A percentile compares a stretch with the other conserved stretches of the same genome.
These are phyloP conservation scores for Umbelopsis ramanniana DNA, from an alignment of 192 early-diverging fungal species.

Conservation along the genomic window DNA sequence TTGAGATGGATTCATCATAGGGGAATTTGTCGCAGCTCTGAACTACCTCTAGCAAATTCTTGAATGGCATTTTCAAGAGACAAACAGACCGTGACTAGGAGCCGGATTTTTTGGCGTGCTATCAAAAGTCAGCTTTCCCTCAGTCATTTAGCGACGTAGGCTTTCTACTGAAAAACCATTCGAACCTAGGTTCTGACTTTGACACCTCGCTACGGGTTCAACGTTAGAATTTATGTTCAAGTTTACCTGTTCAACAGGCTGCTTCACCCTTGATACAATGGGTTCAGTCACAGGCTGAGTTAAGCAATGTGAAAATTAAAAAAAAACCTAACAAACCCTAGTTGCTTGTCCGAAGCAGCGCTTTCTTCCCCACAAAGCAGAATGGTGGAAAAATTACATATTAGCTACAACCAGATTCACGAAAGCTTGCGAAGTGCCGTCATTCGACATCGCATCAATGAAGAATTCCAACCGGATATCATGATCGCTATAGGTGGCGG, in stretches of 20 bases:
- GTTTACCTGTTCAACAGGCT: too few relatives aligned
- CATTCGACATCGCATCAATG: slow-evolving; percentile 57
- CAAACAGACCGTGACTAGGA: too few relatives aligned
- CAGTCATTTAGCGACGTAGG: too few relatives aligned
- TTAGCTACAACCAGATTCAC: slow-evolving; percentile 66
- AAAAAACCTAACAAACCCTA: too few relatives aligned
- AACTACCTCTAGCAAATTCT: slow-evolving; percentile 46
- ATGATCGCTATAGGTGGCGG: slow-evolving; percentile 81
- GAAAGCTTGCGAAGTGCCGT: slow-evolving; percentile 63
- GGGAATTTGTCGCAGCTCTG: slow-evolving; percentile 55
- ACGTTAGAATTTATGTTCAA: too few relatives aligned
- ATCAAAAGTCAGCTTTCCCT: too few relatives aligned
- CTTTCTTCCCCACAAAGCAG: not conserved
- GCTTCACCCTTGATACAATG: too few relatives aligned
- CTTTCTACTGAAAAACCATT: too few relatives aligned
- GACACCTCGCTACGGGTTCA: too few relatives aligned
- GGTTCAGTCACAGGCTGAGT: not conserved
- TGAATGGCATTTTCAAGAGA: slow-evolving; percentile 11
- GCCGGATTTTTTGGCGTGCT: too few relatives aligned
- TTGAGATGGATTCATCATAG: slow-evolving; percentile 18
- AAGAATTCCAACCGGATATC: slow-evolving; percentile 70
- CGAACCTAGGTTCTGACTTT: too few relatives aligned
- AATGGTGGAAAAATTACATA: slow-evolving; percentile 11
- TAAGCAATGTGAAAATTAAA: not conserved
- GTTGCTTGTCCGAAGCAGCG: too few relatives aligned